phyloP scores from a whole-genome alignment of 768 basidiomycete species.

The Candolleomyces aberdarensis region DNA sequence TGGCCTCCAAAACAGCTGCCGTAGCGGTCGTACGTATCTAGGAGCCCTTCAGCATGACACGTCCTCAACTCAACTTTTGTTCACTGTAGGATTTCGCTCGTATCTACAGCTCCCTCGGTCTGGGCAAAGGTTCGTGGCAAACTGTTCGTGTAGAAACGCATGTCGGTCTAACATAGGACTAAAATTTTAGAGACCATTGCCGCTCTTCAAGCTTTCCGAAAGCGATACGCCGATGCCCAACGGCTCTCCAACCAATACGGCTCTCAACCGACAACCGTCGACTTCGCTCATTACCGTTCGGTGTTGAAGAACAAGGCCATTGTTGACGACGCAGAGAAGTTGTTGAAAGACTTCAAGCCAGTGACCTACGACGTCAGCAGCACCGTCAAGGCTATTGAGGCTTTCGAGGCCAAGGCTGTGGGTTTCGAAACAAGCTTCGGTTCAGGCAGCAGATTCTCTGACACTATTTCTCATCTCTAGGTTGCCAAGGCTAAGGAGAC shows the following conservation, averaged over 20 bases:
- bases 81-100: conserved; percentile 71
- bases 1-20: conserved; percentile 72
- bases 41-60: conserved; percentile 14
- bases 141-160: neutral
- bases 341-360: conserved; percentile 86
- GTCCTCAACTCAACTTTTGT: conserved; percentile 19
- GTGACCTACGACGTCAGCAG: conserved; percentile 88
- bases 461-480: conserved; percentile 34
- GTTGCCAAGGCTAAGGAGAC: conserved; percentile 89
- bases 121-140: conserved; percentile 75
- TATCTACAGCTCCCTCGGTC: conserved; percentile 76
- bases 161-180: neutral
- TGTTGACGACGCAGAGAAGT: conserved; percentile 90
- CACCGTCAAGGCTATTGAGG: conserved; percentile 92
- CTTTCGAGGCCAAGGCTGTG: conserved; percentile 95
- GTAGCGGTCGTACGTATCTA: conserved; percentile 55
- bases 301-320: conserved; percentile 90
- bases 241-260: conserved; percentile 61
- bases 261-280: conserved; percentile 77
- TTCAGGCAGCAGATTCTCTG: neutral
- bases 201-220: conserved; percentile 92
- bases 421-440: conserved; percentile 13
- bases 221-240: conserved; percentile 88
- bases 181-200: conserved; percentile 74
- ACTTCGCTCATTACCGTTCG: conserved; percentile 89